Evolutionary conservation across 1,284 basidiomycete species (phyloP).

Genomic region (Ustilago vetiveriae): DNA sequence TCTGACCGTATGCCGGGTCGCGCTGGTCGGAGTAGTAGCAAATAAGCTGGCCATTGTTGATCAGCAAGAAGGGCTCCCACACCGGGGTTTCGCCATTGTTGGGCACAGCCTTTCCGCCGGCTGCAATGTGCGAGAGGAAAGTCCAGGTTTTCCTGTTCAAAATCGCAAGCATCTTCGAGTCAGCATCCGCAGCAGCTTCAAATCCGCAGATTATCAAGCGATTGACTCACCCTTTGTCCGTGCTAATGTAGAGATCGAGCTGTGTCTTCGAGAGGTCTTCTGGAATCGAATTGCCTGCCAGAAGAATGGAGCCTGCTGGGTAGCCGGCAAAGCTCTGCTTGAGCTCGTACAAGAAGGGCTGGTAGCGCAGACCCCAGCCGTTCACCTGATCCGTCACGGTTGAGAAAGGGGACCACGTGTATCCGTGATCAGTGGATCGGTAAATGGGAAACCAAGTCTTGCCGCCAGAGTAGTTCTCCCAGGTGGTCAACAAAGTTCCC

Average conservation of each 20-base stretch:
- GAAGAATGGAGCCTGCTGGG: slow-evolving; percentile 64
- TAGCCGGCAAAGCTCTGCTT: slow-evolving; percentile 55
- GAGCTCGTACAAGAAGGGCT: slow-evolving; percentile 65
- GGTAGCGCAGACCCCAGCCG: slow-evolving; percentile 67
- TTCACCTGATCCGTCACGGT: slow-evolving; percentile 36
- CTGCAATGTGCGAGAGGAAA: slow-evolving; percentile 61
- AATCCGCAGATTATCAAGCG: too few species aligned
- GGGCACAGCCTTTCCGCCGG: slow-evolving; percentile 53
- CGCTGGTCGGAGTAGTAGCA: slow-evolving; percentile 68
- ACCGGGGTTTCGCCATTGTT: slow-evolving; percentile 64
- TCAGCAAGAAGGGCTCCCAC: slow-evolving; percentile 67
- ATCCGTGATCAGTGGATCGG: slow-evolving; percentile 35
- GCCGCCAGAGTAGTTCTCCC: slow-evolving; percentile 35
- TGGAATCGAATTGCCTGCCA: slow-evolving; percentile 56
- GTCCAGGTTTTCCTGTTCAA: slow-evolving; percentile 65
- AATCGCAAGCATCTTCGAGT: too few species aligned
- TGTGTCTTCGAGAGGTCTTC: slow-evolving; percentile 63
- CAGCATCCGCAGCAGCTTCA: too few species aligned
- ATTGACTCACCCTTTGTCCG: slow-evolving; percentile 64
- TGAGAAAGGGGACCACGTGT: slow-evolving; percentile 30
- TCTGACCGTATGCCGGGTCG: slow-evolving; percentile 67
- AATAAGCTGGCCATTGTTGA: slow-evolving; percentile 65
- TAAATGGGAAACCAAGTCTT: slow-evolving; percentile 43
- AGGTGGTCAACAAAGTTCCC: slow-evolving; percentile 31
- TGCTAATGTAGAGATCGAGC: slow-evolving; percentile 67